phyloP scores from a whole-genome alignment of 2,329 filamentous ascomycete species.

The Aspergillus hortae region DNA sequence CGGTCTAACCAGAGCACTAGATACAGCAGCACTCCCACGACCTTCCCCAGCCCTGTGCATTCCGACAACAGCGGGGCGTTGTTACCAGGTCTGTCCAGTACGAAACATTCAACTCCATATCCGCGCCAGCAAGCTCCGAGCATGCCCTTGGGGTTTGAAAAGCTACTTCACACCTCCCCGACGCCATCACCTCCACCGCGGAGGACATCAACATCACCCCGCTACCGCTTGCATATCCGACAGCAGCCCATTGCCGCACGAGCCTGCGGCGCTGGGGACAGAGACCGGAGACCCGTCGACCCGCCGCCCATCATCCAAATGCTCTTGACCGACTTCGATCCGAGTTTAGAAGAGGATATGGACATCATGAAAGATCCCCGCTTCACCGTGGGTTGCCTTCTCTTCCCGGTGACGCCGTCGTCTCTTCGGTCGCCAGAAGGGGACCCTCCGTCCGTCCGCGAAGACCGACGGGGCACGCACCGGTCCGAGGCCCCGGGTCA shows the following conservation, averaged over 20 bases:
- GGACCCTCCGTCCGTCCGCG: constrained; percentile 8
- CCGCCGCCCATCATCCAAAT: constrained; percentile 48
- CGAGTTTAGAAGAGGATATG: constrained; percentile 33
- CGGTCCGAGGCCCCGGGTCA: constrained; percentile 15
- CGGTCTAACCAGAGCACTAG: constrained; percentile 20
- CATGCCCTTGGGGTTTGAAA: constrained; percentile 36
- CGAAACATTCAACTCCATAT: constrained; percentile 15
- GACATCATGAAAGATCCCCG: constrained; percentile 37
- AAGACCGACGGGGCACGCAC: constrained; percentile 15
- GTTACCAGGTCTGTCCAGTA: constrained; percentile 9
- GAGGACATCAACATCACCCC: constrained; percentile 21
- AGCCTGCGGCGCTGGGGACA: constrained; percentile 45
- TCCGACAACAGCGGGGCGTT: constrained; percentile 24
- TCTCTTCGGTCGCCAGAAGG: constrained; percentile 6
- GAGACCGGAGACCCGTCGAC: constrained; percentile 45
- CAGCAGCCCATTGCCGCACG: constrained; percentile 46
- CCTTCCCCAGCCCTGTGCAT: constrained; percentile 26
- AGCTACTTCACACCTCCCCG: constrained; percentile 31
- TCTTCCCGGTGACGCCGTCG: constrained; percentile 32
- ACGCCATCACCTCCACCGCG: constrained; percentile 20
- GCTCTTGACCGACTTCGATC: constrained; percentile 43
- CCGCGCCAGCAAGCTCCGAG: constrained; percentile 18
- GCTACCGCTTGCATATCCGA: constrained; percentile 42
- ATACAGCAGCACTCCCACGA: constrained; percentile 25
- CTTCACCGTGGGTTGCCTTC: constrained; percentile 43